Evolutionary conservation across 2,329 filamentous ascomycete species (phyloP), one percentile per base, ranked within the genome.

Genomic region (Aspergillus viridinutans): DNA sequence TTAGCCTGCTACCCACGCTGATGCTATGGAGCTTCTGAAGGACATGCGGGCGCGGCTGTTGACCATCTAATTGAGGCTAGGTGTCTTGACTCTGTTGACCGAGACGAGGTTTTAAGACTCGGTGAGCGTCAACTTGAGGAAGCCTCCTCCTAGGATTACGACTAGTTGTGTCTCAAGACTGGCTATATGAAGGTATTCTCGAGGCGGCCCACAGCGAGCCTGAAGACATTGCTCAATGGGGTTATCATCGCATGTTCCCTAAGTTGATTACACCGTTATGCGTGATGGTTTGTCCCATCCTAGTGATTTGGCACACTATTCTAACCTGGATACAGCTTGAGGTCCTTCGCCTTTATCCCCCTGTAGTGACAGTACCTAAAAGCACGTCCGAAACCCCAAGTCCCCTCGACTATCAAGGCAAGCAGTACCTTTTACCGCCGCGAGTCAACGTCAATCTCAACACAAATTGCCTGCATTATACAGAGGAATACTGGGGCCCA

Each of bases 121-220:
- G 26, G 7, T 9, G 26, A 28, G 9, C 26, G 8, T 28, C 26
- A 28, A 28, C 8, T 28, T 2, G 26, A 2, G 2, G 8, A 28
- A 9, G 26, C 26, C 7, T 28, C 26, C 9, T 28, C 7, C 9
- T 8, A 9, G 26, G 26, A 9, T 28, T 28, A 28, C 26, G 3
- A 28, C 26, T 28, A 28, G 26, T 28, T 28, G 26, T 28, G 26
- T 9, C 8, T 2, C 80, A 82, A 57, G 71, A 76, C 3, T 81
- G 78, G 78, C 49, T 80, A 0, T 64, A 69, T 0, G 72, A 79
- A 51, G 79, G 80, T 52, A 63, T 80, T 5, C 38, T 58, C 1
- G 35, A 60, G 10, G 70, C 72, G 1, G 54, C 64, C 32, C 51
- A 61, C 5, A 49, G 63, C 26, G 55, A 62, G 12, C 51, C 63